These are phyloP conservation scores for Calonectria pauciramosa DNA, from an alignment of 2,329 filamentous ascomycete species.

Conservation along the genomic window DNA sequence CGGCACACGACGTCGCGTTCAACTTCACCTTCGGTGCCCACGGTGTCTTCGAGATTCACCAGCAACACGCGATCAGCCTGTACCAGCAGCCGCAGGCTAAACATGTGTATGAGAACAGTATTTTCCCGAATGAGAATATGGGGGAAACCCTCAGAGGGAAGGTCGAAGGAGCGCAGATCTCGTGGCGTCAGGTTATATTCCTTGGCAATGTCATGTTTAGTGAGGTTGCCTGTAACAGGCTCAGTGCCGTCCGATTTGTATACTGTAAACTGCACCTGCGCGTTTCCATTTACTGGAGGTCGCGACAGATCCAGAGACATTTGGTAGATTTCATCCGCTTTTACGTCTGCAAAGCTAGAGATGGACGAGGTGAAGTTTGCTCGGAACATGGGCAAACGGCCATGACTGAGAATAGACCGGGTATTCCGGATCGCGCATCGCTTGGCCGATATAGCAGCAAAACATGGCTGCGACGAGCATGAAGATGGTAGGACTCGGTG, in stretches of 20 bases:
- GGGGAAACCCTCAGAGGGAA: neutral
- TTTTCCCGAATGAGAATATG: constrained; percentile 9
- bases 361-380: neutral
- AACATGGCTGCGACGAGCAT: neutral
- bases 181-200: neutral
- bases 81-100: neutral
- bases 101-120: constrained; percentile 6
- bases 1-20: neutral
- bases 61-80: constrained; percentile 4
- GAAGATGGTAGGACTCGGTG: neutral
- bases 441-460: too few relatives aligned
- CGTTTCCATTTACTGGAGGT: neutral
- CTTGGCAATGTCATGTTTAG: constrained; percentile 7
- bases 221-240: neutral
- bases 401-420: neutral
- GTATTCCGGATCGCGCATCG: neutral
- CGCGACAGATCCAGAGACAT: neutral
- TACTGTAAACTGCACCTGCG: neutral
- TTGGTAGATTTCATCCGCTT: neutral
- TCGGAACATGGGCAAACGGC: neutral
- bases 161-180: constrained; percentile 8
- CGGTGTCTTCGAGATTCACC: neutral
- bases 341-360: neutral
- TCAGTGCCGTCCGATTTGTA: neutral
- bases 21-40: neutral